Evolutionary conservation across 1,284 basidiomycete species (phyloP).

Genomic region (Cryptococcus sp.): DNA sequence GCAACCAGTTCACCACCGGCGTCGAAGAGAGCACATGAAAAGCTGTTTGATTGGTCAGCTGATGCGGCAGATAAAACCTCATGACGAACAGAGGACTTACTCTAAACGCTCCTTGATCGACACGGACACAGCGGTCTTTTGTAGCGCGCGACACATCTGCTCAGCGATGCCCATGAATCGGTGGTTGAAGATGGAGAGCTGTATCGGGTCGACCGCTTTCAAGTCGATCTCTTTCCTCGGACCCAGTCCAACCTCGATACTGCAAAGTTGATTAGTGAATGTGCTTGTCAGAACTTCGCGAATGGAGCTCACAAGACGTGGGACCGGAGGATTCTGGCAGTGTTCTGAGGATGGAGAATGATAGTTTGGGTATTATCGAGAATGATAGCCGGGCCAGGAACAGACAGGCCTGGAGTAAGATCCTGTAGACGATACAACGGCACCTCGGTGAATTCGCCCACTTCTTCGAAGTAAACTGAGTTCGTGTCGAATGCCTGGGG

Average conservation of each 20-base stretch:
- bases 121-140: slow-evolving; percentile 47
- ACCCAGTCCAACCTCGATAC: slow-evolving; percentile 21
- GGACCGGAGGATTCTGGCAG: slow-evolving; percentile 13
- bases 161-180: slow-evolving; percentile 56
- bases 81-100: background rate
- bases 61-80: background rate
- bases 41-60: background rate
- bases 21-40: slow-evolving; percentile 55
- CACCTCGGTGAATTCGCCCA: slow-evolving; percentile 55
- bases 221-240: slow-evolving; percentile 15
- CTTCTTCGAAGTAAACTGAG: slow-evolving; percentile 40
- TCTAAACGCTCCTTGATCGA: slow-evolving; percentile 50
- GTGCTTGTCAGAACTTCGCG: background rate
- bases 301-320: slow-evolving; percentile 17
- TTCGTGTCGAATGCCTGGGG: slow-evolving; percentile 18
- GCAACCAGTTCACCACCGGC: slow-evolving; percentile 56
- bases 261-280: background rate
- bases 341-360: slow-evolving; percentile 33
- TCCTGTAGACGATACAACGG: slow-evolving; percentile 61
- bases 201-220: slow-evolving; percentile 53
- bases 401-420: slow-evolving; percentile 37
- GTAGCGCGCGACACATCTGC: slow-evolving; percentile 45
- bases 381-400: slow-evolving; percentile 44
- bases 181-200: slow-evolving; percentile 59
- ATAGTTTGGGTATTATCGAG: slow-evolving; percentile 48